Conservation (phyloP, 805 yeast genomes). For the Scheffersomyces lignosus region DNA sequence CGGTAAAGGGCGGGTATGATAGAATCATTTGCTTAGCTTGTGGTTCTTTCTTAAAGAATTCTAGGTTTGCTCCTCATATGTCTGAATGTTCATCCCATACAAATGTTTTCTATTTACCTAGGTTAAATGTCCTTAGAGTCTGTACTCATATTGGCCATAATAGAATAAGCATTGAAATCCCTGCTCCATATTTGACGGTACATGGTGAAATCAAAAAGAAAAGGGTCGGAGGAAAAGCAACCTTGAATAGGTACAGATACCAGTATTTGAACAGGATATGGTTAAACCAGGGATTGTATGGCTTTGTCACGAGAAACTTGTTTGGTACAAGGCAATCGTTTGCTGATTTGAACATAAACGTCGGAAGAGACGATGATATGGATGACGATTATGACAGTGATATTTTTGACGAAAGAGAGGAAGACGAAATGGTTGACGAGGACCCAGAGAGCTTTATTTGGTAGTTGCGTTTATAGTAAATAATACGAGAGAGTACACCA, state of each 20-base stretch:
- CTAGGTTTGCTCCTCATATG: conserved; percentile 19
- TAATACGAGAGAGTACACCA: too few relatives aligned
- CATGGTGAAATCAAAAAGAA: conserved; percentile 74
- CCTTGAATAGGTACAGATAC: conserved; percentile 53
- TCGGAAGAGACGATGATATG: conserved; percentile 3
- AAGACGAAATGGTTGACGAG: conserved; percentile 2
- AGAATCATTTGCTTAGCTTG: conserved; percentile 36
- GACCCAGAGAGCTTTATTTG: background rate
- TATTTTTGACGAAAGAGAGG: conserved; percentile 6
- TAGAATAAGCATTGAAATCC: conserved; percentile 34
- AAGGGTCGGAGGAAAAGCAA: conserved; percentile 57
- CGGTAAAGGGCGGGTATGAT: conserved; percentile 18
- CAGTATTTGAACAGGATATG: conserved; percentile 57
- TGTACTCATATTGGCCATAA: conserved; percentile 23
- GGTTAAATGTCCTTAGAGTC: conserved; percentile 25
- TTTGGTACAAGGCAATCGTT: conserved; percentile 20
- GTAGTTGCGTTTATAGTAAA: too few relatives aligned
- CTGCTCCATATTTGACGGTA: conserved; percentile 69
- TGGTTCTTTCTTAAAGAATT: conserved; percentile 22
- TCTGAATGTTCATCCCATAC: conserved; percentile 18
- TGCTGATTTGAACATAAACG: conserved; percentile 2
- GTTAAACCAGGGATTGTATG: conserved; percentile 59
- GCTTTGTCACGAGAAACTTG: conserved; percentile 39
- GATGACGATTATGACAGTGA: conserved; percentile 2
- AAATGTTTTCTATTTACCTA: conserved; percentile 16